Evolutionary conservation across 202 grass and related monocot genomes (phyloP).

Genomic region (Carex sylvatica): DNA sequence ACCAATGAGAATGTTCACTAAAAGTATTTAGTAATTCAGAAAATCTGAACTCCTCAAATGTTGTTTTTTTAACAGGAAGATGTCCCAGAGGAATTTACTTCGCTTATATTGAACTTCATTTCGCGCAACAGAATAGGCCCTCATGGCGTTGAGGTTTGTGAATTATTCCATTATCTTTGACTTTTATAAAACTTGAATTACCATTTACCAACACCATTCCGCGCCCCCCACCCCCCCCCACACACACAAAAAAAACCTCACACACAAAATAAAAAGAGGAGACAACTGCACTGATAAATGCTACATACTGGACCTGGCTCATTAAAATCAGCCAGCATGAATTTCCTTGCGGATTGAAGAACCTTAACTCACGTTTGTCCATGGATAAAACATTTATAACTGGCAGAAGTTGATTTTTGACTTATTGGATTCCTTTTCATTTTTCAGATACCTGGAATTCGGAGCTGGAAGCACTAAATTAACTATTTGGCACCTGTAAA

Average conservation of each 20-base stretch:
- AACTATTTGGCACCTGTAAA: neutral
- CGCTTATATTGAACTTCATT: constrained; percentile 81
- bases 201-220: too few species aligned
- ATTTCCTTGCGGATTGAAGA: neutral
- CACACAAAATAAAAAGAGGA: neutral
- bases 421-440: neutral
- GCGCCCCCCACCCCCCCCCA: too few species aligned
- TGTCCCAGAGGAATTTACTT: constrained; percentile 89
- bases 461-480: constrained; percentile 30
- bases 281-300: neutral
- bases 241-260: neutral
- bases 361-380: neutral
- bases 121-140: constrained; percentile 85
- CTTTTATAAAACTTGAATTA: constrained; percentile 1
- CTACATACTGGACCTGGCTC: neutral
- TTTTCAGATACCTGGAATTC: constrained; percentile 29
- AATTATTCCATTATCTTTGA: neutral
- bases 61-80: constrained; percentile 69
- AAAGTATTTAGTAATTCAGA: constrained; percentile 3
- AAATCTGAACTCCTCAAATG: neutral
- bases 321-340: neutral
- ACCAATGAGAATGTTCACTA: neutral
- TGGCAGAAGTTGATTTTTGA: neutral
- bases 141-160: constrained; percentile 72
- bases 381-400: neutral